These are phyloP conservation scores for Cornus suecica DNA, from an alignment of 148 eudicot species.

Conservation along the genomic window DNA sequence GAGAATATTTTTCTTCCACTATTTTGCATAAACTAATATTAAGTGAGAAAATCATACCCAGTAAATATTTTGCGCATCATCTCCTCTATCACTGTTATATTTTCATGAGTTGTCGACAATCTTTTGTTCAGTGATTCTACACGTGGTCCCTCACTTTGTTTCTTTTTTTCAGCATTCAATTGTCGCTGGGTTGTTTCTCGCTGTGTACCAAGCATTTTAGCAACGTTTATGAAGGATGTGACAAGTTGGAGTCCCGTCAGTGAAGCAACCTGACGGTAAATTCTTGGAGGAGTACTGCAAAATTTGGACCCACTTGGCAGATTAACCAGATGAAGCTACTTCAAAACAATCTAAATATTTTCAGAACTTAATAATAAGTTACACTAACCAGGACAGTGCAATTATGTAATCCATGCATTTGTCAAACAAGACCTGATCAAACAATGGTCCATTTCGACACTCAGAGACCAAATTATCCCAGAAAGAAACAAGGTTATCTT, in stretches of 20 bases:
- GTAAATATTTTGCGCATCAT: slow-evolving; percentile 95
- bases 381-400: slow-evolving; percentile 87
- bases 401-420: slow-evolving; percentile 93
- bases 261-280: slow-evolving; percentile 88
- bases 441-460: slow-evolving; percentile 90
- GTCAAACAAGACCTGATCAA: slow-evolving; percentile 74
- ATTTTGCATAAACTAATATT: neutral
- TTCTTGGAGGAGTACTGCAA: slow-evolving; percentile 91
- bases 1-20: neutral
- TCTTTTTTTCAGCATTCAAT: slow-evolving; percentile 86
- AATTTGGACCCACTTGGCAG: slow-evolving; percentile 14
- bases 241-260: slow-evolving; percentile 93
- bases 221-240: slow-evolving; percentile 74
- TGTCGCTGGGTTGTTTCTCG: slow-evolving; percentile 97
- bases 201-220: slow-evolving; percentile 81
- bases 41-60: slow-evolving; percentile 43
- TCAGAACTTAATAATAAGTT: neutral
- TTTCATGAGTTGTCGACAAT: slow-evolving; percentile 71
- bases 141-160: slow-evolving; percentile 75
- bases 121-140: slow-evolving; percentile 88
- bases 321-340: slow-evolving; percentile 14
- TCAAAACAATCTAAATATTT: slow-evolving; percentile 8
- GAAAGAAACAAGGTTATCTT: slow-evolving; percentile 75
- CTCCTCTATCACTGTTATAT: slow-evolving; percentile 73
- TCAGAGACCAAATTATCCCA: slow-evolving; percentile 85